Conservation (phyloP, 345 rosid genomes). For the Salix suchowensis region DNA sequence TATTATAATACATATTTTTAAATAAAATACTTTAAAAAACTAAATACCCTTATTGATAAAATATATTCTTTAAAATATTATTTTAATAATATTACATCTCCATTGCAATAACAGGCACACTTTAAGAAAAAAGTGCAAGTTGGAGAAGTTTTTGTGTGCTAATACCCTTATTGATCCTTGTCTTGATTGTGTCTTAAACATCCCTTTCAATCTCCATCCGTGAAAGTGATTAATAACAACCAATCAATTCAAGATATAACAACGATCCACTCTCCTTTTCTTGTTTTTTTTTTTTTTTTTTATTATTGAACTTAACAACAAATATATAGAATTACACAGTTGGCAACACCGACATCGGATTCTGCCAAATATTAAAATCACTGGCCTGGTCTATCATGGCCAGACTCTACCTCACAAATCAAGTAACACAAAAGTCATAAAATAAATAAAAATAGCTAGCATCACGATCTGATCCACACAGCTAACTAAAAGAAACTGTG, state of each 20-base stretch:
- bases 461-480: slow-evolving; percentile 16
- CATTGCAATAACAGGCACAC: no score
- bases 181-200: not conserved
- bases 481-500: slow-evolving; percentile 20
- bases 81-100: no score
- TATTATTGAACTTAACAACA: not conserved
- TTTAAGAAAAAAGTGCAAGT: no score
- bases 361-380: slow-evolving; percentile 8
- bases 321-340: slow-evolving; percentile 1
- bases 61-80: no score
- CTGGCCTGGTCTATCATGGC: slow-evolving; percentile 1
- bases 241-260: slow-evolving; percentile 16
- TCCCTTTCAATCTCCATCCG: slow-evolving; percentile 20
- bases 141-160: not conserved
- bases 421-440: not conserved
- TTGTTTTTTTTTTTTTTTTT: not conserved
- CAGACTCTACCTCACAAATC: slow-evolving; percentile 13
- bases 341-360: slow-evolving; percentile 15
- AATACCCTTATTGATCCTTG: not conserved
- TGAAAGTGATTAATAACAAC: slow-evolving; percentile 35
- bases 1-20: not conserved
- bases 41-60: no score
- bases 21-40: not conserved
- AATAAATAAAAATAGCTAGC: not conserved
- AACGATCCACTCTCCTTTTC: not conserved